Evolutionary conservation across 2,329 filamentous ascomycete species (phyloP), one percentile per base, ranked within the genome.

Genomic region (Xylariaceae sp.): DNA sequence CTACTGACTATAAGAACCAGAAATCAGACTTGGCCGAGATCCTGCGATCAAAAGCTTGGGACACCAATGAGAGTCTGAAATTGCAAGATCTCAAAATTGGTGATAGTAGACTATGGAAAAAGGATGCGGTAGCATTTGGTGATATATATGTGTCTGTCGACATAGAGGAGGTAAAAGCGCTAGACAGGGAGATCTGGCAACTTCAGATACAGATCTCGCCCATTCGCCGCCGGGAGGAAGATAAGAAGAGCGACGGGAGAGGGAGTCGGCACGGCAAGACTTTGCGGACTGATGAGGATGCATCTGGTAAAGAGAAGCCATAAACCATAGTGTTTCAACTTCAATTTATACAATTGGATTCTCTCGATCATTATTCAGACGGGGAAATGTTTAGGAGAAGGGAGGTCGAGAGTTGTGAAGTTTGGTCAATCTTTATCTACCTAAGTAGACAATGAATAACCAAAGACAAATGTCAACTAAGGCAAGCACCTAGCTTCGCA

Each of bases 181-280:
- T 44, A 14, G 42, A 44, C 2, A 35, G 42, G 10, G 42, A 44
- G 27, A 44, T 44, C 19, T 40, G 37, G 42, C 37, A 40, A 16
- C 42, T 44, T 12, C 27, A 19, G 1, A n/a, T 40, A 6, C 22
- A 39, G 2, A 27, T 44, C n/a, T 38, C 22, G 12, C 36, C 36
- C 7, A 27, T 39, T 19, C 22, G 20, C 2, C 36, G 27, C n/a
- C 21, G 34, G 37, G 34, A 27, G 14, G 25, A 14, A 29, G 29
- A 7, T 35, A 37, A 14, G 12, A 14, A 23, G 21, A 23, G 20
- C 39, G 14, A 32, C 7, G 27, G 27, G 7, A 32, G 27, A 14
- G 27, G 27, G 7, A 32, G 27, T n/a, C 27, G 7, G n/a, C n/a
- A n/a, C n/a, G n/a, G n/a, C n/a, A n/a, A n/a, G n/a, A n/a, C n/a